These are phyloP conservation scores for Neurospora sp. DNA, from an alignment of 495 filamentous ascomycete species.

Conservation along the genomic window DNA sequence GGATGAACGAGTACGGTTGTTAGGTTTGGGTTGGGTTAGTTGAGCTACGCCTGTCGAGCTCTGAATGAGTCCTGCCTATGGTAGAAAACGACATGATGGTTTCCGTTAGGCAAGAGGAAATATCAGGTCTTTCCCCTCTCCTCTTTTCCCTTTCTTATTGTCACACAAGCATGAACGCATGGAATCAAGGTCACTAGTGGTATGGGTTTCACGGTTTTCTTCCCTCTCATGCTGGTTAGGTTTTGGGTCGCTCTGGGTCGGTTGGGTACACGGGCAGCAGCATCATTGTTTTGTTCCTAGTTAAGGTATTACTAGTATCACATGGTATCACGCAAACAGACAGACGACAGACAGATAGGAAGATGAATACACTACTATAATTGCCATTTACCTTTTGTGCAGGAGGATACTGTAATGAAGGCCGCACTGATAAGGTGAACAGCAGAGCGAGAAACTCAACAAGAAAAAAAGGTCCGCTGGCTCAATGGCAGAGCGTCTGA, in stretches of 20 bases:
- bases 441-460: no score
- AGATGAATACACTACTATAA: no score
- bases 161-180: background rate
- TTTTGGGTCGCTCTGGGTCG: no score
- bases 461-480: background rate
- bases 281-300: no score
- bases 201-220: background rate
- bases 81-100: background rate
- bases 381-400: no score
- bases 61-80: background rate
- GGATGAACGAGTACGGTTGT: background rate
- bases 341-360: no score
- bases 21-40: background rate
- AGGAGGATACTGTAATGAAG: no score
- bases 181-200: background rate
- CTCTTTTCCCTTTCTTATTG: background rate
- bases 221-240: no score
- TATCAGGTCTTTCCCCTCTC: background rate
- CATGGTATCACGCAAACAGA: no score
- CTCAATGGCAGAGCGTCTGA: background rate
- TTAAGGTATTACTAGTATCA: no score
- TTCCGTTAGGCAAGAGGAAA: background rate
- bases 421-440: no score
- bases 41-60: background rate
- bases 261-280: no score